A percentile compares a stretch with the other conserved stretches of the same genome.
These are phyloP conservation scores for Aspergillus puulaauensis DNA, from an alignment of 2,329 filamentous ascomycete species.

Conservation along the genomic window DNA sequence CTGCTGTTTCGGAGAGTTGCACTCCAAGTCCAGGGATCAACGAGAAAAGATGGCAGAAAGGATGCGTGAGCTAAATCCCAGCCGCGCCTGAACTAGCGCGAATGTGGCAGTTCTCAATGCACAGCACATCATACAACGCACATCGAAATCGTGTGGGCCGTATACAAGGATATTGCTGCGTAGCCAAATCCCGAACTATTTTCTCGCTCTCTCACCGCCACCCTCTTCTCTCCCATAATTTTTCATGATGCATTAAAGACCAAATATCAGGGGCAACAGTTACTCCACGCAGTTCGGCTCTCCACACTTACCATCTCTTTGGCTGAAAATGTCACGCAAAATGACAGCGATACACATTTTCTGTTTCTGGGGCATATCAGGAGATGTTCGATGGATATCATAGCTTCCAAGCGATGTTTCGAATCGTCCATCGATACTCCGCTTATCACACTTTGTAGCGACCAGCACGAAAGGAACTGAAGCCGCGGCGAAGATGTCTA, in stretches of 20 bases:
- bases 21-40: slow-evolving; percentile 17
- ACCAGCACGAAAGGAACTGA: slow-evolving; percentile 76
- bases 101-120: slow-evolving; percentile 24
- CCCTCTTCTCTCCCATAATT: neutral
- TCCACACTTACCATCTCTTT: slow-evolving; percentile 63
- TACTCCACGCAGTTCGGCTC: neutral
- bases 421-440: slow-evolving; percentile 67
- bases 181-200: neutral
- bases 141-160: neutral
- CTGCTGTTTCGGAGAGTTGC: slow-evolving; percentile 6
- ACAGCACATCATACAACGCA: slow-evolving; percentile 2
- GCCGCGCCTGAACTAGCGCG: slow-evolving; percentile 26
- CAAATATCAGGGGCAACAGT: neutral
- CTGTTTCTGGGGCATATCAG: slow-evolving; percentile 68
- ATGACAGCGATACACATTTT: slow-evolving; percentile 75
- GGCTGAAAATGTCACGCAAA: slow-evolving; percentile 67
- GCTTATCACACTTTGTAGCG: slow-evolving; percentile 85
- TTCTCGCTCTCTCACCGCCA: neutral
- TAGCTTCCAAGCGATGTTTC: slow-evolving; percentile 71
- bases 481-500: slow-evolving; percentile 72
- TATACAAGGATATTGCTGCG: slow-evolving; percentile 5
- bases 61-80: slow-evolving; percentile 28
- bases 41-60: slow-evolving; percentile 19
- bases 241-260: neutral
- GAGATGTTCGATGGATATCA: slow-evolving; percentile 71